Conservation (phyloP, 2,329 filamentous ascomycete species). For the Xylariales sp. region DNA sequence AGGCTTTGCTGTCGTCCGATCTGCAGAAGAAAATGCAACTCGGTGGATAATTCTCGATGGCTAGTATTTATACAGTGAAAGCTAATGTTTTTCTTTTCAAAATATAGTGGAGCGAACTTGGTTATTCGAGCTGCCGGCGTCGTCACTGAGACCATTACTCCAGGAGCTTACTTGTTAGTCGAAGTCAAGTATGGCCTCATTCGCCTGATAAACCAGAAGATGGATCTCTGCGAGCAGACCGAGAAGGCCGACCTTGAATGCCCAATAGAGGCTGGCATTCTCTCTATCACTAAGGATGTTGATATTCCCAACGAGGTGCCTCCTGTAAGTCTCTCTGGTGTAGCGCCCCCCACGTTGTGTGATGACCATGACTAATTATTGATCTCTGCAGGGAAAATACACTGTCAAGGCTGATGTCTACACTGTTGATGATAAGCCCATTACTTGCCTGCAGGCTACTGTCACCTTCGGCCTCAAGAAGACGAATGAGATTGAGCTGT, state of each 20-base stretch:
- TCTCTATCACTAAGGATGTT: constrained; percentile 74
- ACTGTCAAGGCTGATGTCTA: constrained; percentile 82
- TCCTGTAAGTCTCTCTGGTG: constrained; percentile 57
- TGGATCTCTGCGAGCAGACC: constrained; percentile 86
- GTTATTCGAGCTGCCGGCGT: constrained; percentile 73
- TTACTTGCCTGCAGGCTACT: constrained; percentile 81
- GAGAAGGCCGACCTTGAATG: constrained; percentile 84
- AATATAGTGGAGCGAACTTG: constrained; percentile 67
- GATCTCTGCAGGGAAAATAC: constrained; percentile 81
- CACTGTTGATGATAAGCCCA: constrained; percentile 64
- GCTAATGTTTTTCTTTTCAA: constrained; percentile 8
- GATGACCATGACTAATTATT: neutral
- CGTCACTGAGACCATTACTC: constrained; percentile 66
- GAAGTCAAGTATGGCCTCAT: constrained; percentile 94
- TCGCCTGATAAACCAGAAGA: constrained; percentile 73
- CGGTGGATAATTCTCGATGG: too few relatives aligned
- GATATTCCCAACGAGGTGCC: constrained; percentile 84
- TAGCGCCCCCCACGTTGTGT: neutral
- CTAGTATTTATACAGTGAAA: neutral
- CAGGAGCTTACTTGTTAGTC: constrained; percentile 78
- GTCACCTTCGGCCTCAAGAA: constrained; percentile 56
- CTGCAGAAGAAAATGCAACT: neutral
- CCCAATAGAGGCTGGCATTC: constrained; percentile 75
- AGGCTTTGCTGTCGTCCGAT: constrained; percentile 4
- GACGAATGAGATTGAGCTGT: constrained; percentile 39